These are phyloP conservation scores for Pseudomonodictys pantanalensis DNA, from an alignment of 495 filamentous ascomycete species.

Conservation along the genomic window DNA sequence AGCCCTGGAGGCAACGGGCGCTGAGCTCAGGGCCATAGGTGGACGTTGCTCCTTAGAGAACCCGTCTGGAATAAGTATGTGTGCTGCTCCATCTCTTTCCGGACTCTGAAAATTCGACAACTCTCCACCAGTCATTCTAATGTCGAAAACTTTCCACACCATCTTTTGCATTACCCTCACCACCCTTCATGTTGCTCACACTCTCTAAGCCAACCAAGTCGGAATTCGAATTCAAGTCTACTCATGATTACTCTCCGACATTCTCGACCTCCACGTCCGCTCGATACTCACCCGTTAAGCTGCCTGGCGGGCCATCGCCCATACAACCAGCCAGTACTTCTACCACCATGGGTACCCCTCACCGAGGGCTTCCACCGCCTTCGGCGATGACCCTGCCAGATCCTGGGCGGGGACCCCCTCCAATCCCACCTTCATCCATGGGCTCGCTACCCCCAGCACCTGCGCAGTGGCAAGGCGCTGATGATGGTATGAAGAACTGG, in stretches of 20 bases:
- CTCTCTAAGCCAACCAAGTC: slow-evolving; percentile 58
- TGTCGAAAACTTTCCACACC: slow-evolving; percentile 18
- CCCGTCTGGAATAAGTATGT: slow-evolving; percentile 32
- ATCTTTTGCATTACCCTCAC: neutral
- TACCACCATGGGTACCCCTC: slow-evolving; percentile 63
- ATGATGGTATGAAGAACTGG: slow-evolving; percentile 81
- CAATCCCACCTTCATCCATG: slow-evolving; percentile 34
- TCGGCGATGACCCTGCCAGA: slow-evolving; percentile 64
- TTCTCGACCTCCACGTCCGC: slow-evolving; percentile 54
- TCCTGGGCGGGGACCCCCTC: slow-evolving; percentile 29
- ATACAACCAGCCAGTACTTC: slow-evolving; percentile 42
- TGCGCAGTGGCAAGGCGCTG: slow-evolving; percentile 66
- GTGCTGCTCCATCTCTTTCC: slow-evolving; percentile 26
- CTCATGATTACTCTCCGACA: slow-evolving; percentile 64
- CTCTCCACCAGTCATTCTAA: slow-evolving; percentile 26
- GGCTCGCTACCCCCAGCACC: slow-evolving; percentile 66
- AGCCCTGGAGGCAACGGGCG: slow-evolving; percentile 30
- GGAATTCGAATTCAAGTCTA: slow-evolving; percentile 63
- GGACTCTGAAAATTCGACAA: slow-evolving; percentile 5
- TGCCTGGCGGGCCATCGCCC: slow-evolving; percentile 50
- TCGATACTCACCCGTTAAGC: slow-evolving; percentile 60
- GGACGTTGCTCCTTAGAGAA: slow-evolving; percentile 28
- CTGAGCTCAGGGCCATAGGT: slow-evolving; percentile 28
- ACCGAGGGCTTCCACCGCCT: slow-evolving; percentile 72
- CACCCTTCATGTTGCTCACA: slow-evolving; percentile 60